phyloP scores from a whole-genome alignment of 2,329 filamentous ascomycete genomes.

The Lachnellula occidentalis region DNA sequence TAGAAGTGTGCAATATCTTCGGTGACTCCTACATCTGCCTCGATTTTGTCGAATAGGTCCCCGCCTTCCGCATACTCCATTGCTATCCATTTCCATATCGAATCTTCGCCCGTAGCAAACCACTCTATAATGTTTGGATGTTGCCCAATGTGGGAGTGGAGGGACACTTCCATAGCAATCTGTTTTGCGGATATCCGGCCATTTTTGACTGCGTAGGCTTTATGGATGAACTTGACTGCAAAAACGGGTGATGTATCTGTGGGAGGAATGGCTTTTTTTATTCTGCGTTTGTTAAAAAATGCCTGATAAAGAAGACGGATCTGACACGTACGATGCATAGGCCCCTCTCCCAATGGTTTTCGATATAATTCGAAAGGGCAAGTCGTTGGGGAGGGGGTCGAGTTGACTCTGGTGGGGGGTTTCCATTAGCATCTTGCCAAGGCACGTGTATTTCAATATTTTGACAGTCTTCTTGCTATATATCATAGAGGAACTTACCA shows the following conservation, averaged over 20 bases:
- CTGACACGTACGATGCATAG: constrained; percentile 76
- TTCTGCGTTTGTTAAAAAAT: constrained; percentile 19
- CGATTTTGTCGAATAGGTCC: constrained; percentile 98
- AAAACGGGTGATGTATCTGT: constrained; percentile 70
- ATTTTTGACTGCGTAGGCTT: constrained; percentile 84
- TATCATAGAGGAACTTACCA: constrained; percentile 21
- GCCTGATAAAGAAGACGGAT: background rate
- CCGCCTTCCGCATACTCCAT: constrained; percentile 97
- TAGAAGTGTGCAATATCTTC: constrained; percentile 95
- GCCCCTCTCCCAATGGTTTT: constrained; percentile 95
- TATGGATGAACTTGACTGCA: constrained; percentile 98
- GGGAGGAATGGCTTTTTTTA: constrained; percentile 84
- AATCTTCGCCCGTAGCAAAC: constrained; percentile 81
- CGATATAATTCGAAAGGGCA: constrained; percentile 92
- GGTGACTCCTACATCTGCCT: constrained; percentile 91
- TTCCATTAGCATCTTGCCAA: constrained; percentile 26
- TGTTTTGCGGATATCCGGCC: constrained; percentile 86
- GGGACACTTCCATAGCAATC: constrained; percentile 82
- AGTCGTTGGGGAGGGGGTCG: constrained; percentile 74
- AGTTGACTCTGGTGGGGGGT: constrained; percentile 70
- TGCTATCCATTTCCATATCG: constrained; percentile 90
- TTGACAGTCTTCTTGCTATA: background rate
- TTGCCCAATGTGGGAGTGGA: constrained; percentile 82
- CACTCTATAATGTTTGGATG: constrained; percentile 94
- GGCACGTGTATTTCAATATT: background rate